Conservation (phyloP, 176 grass and related monocot species). For the Zoysia japonica region DNA sequence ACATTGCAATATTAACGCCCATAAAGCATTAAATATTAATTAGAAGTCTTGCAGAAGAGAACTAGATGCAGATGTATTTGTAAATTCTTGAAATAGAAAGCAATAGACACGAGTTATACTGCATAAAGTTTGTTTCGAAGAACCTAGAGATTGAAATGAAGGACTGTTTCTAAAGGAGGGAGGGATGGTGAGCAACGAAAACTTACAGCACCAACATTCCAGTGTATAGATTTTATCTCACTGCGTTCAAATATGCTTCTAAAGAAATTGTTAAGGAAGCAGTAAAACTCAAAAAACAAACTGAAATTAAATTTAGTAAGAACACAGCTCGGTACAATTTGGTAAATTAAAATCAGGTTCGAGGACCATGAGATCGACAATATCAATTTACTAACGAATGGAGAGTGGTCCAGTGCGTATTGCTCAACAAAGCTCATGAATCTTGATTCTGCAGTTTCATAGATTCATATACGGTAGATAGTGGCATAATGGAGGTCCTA, state of each 20-base stretch:
- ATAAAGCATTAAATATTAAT: too few species aligned
- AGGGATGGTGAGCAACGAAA: neutral
- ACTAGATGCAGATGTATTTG: neutral
- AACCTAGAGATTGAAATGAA: neutral
- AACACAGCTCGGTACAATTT: neutral
- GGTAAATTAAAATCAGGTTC: neutral
- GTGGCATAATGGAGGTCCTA: neutral
- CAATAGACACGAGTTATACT: neutral
- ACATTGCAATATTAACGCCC: too few species aligned
- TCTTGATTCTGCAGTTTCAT: neutral
- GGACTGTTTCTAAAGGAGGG: neutral
- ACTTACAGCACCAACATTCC: constrained; percentile 63
- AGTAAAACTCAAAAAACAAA: constrained; percentile 9
- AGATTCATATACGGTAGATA: neutral
- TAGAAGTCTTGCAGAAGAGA: too few species aligned
- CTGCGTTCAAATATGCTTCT: constrained; percentile 69
- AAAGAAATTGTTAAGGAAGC: constrained; percentile 25
- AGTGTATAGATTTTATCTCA: constrained; percentile 64
- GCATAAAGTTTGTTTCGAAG: neutral
- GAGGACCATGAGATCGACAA: neutral
- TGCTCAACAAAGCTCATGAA: neutral
- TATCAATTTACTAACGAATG: neutral
- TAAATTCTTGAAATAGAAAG: neutral
- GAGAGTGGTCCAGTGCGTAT: neutral
- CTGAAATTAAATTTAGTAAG: neutral